These are phyloP conservation scores for Oxyria digyna DNA, from an alignment of 148 eudicot species.

Conservation along the genomic window DNA sequence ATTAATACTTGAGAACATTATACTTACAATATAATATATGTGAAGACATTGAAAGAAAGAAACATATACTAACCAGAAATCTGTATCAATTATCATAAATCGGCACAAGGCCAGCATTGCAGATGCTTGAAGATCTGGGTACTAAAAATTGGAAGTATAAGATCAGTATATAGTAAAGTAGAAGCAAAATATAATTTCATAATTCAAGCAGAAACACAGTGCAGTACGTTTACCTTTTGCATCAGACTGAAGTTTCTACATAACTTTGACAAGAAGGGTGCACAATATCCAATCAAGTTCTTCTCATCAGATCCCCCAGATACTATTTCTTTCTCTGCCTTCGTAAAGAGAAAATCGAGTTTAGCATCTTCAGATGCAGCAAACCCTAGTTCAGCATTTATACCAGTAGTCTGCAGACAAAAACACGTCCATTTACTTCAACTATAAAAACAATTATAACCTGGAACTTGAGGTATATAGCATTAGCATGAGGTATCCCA, in stretches of 20 bases:
- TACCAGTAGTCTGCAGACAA: constrained; percentile 54
- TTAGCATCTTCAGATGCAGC: constrained; percentile 93
- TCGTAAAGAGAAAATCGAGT: constrained; percentile 69
- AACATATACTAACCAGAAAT: constrained; percentile 54
- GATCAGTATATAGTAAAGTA: constrained; percentile 1
- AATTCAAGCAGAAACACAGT: not conserved
- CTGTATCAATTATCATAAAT: constrained; percentile 87
- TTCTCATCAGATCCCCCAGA: constrained; percentile 51
- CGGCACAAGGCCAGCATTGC: constrained; percentile 96
- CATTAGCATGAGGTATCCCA: constrained; percentile 10
- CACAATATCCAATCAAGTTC: constrained; percentile 82
- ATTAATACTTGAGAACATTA: not conserved
- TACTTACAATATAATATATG: not conserved
- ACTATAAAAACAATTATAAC: not conserved
- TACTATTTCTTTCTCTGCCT: constrained; percentile 84
- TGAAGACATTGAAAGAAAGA: not conserved
- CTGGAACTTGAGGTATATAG: not conserved
- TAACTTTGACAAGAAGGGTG: constrained; percentile 66
- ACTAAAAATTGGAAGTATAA: constrained; percentile 30
- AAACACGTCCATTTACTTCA: constrained; percentile 1
- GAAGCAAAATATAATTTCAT: not conserved
- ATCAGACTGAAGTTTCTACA: constrained; percentile 84
- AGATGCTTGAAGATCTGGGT: constrained; percentile 85
- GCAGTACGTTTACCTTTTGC: constrained; percentile 62
- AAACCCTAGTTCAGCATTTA: constrained; percentile 90